Conservation (phyloP, 805 yeast species). For the Candida sithepensis region DNA sequence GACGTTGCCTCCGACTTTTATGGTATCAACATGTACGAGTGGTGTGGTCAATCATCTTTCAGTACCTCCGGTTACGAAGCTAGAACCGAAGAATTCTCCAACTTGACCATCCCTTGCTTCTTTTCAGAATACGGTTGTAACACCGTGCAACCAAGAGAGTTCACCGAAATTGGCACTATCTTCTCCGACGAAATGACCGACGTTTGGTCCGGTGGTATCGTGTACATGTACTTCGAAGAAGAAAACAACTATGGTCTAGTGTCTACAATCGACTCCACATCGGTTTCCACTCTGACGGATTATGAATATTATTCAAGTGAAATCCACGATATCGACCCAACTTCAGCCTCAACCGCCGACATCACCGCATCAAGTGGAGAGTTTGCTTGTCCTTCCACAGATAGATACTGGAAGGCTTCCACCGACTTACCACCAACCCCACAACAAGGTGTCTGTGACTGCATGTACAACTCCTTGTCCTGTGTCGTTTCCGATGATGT, state of each 20-base stretch:
- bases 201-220: slow-evolving; percentile 90
- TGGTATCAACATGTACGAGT: slow-evolving; percentile 86
- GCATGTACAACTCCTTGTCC: slow-evolving; percentile 49
- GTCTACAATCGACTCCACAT: slow-evolving; percentile 39
- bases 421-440: slow-evolving; percentile 80
- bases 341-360: slow-evolving; percentile 38
- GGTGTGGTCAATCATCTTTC: slow-evolving; percentile 73
- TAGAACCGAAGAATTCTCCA: slow-evolving; percentile 60
- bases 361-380: slow-evolving; percentile 39
- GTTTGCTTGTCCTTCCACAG: slow-evolving; percentile 61
- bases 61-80: slow-evolving; percentile 58
- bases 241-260: slow-evolving; percentile 74
- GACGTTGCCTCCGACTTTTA: slow-evolving; percentile 72
- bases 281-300: slow-evolving; percentile 61
- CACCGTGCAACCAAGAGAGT: slow-evolving; percentile 61
- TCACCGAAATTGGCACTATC: slow-evolving; percentile 66
- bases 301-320: slow-evolving; percentile 59
- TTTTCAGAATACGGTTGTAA: slow-evolving; percentile 86
- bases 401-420: slow-evolving; percentile 59
- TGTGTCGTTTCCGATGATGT: slow-evolving; percentile 64
- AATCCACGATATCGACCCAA: slow-evolving; percentile 53
- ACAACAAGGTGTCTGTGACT: slow-evolving; percentile 56
- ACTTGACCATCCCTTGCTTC: slow-evolving; percentile 69
- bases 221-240: slow-evolving; percentile 81
- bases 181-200: slow-evolving; percentile 69